These are phyloP conservation scores for Globisporangium solare DNA, from an alignment of 352 stramenopile species.

Conservation along the genomic window DNA sequence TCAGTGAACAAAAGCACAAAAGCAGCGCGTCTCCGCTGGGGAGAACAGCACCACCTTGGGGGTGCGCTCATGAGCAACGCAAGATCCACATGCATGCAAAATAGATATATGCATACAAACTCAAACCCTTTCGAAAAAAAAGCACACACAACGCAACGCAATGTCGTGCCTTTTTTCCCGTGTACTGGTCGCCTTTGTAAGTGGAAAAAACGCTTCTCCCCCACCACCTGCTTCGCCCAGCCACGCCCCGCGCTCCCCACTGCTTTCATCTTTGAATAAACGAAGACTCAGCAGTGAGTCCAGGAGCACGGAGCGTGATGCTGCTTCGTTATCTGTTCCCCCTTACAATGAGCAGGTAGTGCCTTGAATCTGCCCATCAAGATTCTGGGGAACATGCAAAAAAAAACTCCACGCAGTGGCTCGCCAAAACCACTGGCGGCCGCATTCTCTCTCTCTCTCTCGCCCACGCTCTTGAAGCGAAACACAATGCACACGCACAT, in stretches of 20 bases:
- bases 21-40: background rate
- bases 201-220: constrained; percentile 52
- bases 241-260: background rate
- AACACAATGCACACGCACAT: background rate
- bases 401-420: constrained; percentile 33
- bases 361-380: constrained; percentile 74
- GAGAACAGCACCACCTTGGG: background rate
- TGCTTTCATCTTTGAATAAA: background rate
- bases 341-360: constrained; percentile 84
- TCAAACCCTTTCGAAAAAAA: background rate
- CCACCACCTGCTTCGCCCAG: constrained; percentile 42
- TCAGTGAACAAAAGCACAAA: background rate
- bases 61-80: background rate
- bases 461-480: background rate
- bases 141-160: background rate
- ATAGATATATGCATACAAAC: background rate
- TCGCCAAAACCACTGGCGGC: constrained; percentile 72
- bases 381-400: constrained; percentile 61
- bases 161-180: background rate
- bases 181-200: constrained; percentile 77
- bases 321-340: constrained; percentile 40
- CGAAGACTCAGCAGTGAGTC: background rate
- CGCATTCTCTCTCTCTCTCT: constrained; percentile 6
- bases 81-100: background rate
- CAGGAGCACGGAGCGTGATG: constrained; percentile 5